Conservation (phyloP, 495 filamentous ascomycete genomes). For the Corynascus novoguineensis region DNA sequence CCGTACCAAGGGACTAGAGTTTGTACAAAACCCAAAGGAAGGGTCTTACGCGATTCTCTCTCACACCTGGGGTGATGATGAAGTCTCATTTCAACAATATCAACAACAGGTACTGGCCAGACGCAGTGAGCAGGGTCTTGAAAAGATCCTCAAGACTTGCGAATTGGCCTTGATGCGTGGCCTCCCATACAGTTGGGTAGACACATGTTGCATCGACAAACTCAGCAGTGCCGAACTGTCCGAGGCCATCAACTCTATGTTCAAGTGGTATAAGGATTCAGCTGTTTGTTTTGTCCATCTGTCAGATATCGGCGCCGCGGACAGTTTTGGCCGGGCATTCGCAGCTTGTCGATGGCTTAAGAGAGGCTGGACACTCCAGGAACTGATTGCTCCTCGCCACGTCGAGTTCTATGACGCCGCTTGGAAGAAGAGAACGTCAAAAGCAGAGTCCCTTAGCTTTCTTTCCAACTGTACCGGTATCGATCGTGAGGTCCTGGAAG, state of each 20-base stretch:
- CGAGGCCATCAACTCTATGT: constrained; percentile 47
- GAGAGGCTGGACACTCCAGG: constrained; percentile 40
- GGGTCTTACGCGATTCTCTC: background rate
- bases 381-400: constrained; percentile 32
- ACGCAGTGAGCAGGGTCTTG: background rate
- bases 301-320: background rate
- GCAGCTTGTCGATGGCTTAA: constrained; percentile 28
- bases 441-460: too few relatives aligned
- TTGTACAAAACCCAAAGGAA: too few relatives aligned
- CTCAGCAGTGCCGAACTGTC: constrained; percentile 37
- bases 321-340: background rate
- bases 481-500: background rate
- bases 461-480: background rate
- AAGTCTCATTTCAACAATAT: background rate
- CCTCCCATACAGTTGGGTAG: constrained; percentile 35
- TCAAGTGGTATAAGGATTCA: constrained; percentile 31
- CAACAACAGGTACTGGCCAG: background rate
- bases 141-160: constrained; percentile 31
- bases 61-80: background rate
- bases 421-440: background rate
- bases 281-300: constrained; percentile 31
- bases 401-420: constrained; percentile 25
- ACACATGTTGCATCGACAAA: constrained; percentile 44
- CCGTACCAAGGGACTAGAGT: too few relatives aligned
- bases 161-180: constrained; percentile 16